Conservation (phyloP, 352 stramenopile species). For the Pythium apleroticum region DNA sequence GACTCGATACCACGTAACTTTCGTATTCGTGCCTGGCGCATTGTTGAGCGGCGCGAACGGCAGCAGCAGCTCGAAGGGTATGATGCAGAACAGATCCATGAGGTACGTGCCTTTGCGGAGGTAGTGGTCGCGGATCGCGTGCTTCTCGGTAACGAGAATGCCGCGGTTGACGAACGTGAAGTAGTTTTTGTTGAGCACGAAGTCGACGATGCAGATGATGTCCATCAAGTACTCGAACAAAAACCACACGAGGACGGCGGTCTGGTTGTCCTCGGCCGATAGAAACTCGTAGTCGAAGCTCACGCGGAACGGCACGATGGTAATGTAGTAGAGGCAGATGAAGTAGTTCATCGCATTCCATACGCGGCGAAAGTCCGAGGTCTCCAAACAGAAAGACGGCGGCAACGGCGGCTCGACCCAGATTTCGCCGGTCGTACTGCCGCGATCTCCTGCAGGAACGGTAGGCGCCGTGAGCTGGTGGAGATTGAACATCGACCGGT, state of each 20-base stretch:
- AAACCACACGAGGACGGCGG: conserved; percentile 29
- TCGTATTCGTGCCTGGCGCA: conserved; percentile 14
- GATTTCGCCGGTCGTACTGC: conserved; percentile 23
- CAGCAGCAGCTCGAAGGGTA: conserved; percentile 44
- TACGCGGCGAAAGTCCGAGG: conserved; percentile 27
- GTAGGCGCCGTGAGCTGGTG: conserved; percentile 10
- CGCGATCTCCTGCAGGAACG: background rate
- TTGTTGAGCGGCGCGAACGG: conserved; percentile 13
- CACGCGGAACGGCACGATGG: conserved; percentile 39
- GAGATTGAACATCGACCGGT: conserved; percentile 20
- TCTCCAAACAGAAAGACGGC: conserved; percentile 30
- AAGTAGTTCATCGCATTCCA: conserved; percentile 38
- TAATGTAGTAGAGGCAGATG: conserved; percentile 37
- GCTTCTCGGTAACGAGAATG: conserved; percentile 38
- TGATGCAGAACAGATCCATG: conserved; percentile 43
- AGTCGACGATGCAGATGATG: conserved; percentile 45
- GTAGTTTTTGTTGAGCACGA: conserved; percentile 52
- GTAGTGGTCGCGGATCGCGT: conserved; percentile 43
- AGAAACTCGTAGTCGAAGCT: conserved; percentile 38
- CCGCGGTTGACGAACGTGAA: conserved; percentile 55
- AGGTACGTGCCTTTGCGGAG: conserved; percentile 44
- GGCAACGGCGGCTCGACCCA: conserved; percentile 33
- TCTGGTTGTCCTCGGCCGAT: conserved; percentile 8
- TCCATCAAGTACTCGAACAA: conserved; percentile 44
- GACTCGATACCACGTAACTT: conserved; percentile 49